Conservation (phyloP, 2,329 filamentous ascomycete genomes). For the Epichloe uncinata region DNA sequence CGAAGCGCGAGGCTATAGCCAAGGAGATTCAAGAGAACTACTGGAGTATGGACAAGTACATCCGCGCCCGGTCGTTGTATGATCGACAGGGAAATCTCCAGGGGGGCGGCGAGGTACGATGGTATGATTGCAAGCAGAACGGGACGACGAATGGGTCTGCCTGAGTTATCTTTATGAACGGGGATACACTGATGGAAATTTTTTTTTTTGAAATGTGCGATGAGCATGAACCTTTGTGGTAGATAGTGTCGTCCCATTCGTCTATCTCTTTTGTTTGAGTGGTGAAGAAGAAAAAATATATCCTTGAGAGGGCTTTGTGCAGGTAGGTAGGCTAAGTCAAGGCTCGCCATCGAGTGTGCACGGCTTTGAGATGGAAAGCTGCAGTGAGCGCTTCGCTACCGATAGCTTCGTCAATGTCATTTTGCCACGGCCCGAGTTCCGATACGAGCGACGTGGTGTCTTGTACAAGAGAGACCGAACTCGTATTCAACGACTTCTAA, state of each 20-base stretch:
- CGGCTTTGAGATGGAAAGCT: too few relatives aligned
- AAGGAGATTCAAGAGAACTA: slow-evolving; percentile 45
- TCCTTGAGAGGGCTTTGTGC: neutral
- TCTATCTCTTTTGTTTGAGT: neutral
- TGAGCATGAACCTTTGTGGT: too few relatives aligned
- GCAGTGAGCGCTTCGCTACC: too few relatives aligned
- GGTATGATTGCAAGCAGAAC: neutral
- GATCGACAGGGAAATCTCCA: slow-evolving; percentile 29
- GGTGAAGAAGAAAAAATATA: neutral
- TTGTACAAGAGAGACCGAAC: too few relatives aligned
- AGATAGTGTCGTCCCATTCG: neutral
- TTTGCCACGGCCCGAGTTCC: too few relatives aligned
- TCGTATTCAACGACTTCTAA: too few relatives aligned
- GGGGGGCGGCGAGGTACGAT: neutral
- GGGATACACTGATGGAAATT: too few relatives aligned
- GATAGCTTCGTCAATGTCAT: too few relatives aligned
- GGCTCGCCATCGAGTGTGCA: too few relatives aligned
- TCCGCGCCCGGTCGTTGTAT: slow-evolving; percentile 48
- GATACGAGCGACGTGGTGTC: too few relatives aligned
- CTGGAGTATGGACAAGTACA: slow-evolving; percentile 57
- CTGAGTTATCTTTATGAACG: neutral
- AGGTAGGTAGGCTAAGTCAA: too few relatives aligned
- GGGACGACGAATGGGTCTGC: neutral
- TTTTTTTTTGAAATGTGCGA: too few relatives aligned
- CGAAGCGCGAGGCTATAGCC: slow-evolving; percentile 33